Percentiles rank a stretch among this genome's conserved stretches.
Evolutionary conservation across 2,329 filamentous ascomycete species (phyloP).

Genomic region (Cladosporium sp.): DNA sequence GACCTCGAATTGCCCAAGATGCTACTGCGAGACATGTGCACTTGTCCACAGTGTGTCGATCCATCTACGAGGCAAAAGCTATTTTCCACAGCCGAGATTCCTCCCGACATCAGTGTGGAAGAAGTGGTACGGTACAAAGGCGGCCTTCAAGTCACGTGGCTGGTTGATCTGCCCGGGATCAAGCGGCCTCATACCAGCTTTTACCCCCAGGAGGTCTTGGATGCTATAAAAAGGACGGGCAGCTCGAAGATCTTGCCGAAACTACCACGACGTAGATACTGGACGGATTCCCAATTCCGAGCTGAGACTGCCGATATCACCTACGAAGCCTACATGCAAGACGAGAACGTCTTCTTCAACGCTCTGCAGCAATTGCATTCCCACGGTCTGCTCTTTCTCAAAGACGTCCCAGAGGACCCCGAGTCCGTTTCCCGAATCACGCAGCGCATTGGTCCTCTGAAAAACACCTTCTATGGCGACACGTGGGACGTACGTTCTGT

Average conservation of each 20-base stretch:
- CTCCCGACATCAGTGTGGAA: conserved; percentile 39
- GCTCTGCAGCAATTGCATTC: conserved; percentile 57
- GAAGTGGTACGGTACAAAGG: conserved; percentile 29
- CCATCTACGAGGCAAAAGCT: conserved; percentile 55
- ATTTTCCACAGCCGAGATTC: conserved; percentile 61
- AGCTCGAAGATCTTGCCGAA: not conserved
- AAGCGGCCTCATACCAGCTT: conserved; percentile 31
- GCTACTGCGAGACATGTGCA: conserved; percentile 52
- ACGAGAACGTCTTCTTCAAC: conserved; percentile 51
- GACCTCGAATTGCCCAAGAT: conserved; percentile 11
- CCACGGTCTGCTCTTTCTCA: conserved; percentile 71
- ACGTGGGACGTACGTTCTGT: conserved; percentile 87
- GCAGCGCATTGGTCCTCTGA: conserved; percentile 66
- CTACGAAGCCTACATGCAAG: conserved; percentile 65
- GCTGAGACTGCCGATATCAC: conserved; percentile 52
- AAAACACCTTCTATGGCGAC: conserved; percentile 83
- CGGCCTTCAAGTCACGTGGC: conserved; percentile 45
- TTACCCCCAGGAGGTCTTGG: not conserved
- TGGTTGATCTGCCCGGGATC: conserved; percentile 46
- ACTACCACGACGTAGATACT: conserved; percentile 28
- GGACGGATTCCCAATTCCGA: conserved; percentile 43
- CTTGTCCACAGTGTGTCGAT: conserved; percentile 52
- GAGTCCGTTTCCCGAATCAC: conserved; percentile 58
- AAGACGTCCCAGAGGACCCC: conserved; percentile 57
- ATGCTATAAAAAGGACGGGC: not conserved